Conservation (phyloP, 352 stramenopile species). For the Phytophthora quininea region DNA sequence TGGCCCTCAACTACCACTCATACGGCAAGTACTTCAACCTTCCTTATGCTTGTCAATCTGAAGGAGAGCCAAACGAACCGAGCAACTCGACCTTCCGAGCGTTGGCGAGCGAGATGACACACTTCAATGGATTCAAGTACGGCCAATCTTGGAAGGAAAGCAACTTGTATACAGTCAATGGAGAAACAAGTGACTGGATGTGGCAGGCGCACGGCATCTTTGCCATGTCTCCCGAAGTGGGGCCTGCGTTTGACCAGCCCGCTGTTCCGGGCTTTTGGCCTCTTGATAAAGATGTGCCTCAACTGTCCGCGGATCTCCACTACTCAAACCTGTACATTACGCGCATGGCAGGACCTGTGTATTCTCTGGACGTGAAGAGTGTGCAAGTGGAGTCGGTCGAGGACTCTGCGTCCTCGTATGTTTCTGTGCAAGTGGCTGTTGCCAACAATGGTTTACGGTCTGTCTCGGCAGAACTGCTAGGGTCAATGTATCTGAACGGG, state of each 20-base stretch:
- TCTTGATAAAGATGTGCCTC: constrained; percentile 48
- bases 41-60: constrained; percentile 76
- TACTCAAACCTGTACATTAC: constrained; percentile 77
- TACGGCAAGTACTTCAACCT: constrained; percentile 88
- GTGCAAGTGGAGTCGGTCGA: constrained; percentile 17
- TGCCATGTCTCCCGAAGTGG: constrained; percentile 85
- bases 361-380: constrained; percentile 48
- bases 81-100: constrained; percentile 52
- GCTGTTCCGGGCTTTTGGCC: constrained; percentile 74
- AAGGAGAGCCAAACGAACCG: constrained; percentile 42
- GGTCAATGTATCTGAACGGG: constrained; percentile 42
- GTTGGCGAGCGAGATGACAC: constrained; percentile 72
- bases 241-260: constrained; percentile 55
- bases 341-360: constrained; percentile 57
- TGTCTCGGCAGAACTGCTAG: constrained; percentile 42
- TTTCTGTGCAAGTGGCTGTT: constrained; percentile 41
- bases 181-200: constrained; percentile 90
- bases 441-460: constrained; percentile 48
- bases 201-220: constrained; percentile 82
- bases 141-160: constrained; percentile 84
- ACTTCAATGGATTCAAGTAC: constrained; percentile 77
- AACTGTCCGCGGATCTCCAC: constrained; percentile 67
- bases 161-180: constrained; percentile 88
- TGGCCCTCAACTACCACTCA: constrained; percentile 85
- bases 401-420: constrained; percentile 6